Conservation (phyloP, 768 basidiomycete species). For the Rhizopogon roseolus region DNA sequence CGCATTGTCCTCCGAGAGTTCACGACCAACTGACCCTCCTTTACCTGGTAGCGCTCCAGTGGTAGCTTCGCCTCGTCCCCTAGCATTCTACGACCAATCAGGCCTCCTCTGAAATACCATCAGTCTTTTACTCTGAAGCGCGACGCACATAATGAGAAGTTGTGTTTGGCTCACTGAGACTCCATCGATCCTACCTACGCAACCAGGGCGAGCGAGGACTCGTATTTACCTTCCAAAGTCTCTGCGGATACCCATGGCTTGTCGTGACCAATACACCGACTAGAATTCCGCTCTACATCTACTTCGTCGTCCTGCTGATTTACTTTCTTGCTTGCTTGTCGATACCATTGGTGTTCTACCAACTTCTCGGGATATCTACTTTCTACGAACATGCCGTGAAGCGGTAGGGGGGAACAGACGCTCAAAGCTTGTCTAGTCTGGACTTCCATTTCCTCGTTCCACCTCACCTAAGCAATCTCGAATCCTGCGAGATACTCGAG, state of each 20-base stretch:
- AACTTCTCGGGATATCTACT: too few relatives aligned
- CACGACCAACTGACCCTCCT: neutral
- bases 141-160: constrained; percentile 25
- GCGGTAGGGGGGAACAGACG: too few relatives aligned
- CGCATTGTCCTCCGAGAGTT: neutral
- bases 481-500: too few relatives aligned
- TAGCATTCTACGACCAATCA: neutral
- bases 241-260: neutral
- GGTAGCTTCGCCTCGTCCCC: neutral
- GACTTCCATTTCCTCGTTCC: too few relatives aligned
- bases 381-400: too few relatives aligned
- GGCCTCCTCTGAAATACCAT: neutral
- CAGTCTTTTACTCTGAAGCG: constrained; percentile 7
- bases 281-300: too few relatives aligned
- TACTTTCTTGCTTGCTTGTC: too few relatives aligned
- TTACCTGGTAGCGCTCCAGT: neutral
- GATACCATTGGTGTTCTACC: too few relatives aligned
- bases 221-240: neutral
- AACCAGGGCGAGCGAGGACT: constrained; percentile 19
- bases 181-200: constrained; percentile 30
- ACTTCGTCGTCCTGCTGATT: too few relatives aligned
- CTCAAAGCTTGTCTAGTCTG: too few relatives aligned
- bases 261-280: too few relatives aligned
- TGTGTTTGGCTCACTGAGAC: constrained; percentile 41
- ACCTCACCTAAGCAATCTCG: too few relatives aligned